Percentiles rank a stretch among this genome's conserved stretches.
phyloP scores from a whole-genome alignment of 305 asterid species.

The Fraxinus xanthoxyloides region DNA sequence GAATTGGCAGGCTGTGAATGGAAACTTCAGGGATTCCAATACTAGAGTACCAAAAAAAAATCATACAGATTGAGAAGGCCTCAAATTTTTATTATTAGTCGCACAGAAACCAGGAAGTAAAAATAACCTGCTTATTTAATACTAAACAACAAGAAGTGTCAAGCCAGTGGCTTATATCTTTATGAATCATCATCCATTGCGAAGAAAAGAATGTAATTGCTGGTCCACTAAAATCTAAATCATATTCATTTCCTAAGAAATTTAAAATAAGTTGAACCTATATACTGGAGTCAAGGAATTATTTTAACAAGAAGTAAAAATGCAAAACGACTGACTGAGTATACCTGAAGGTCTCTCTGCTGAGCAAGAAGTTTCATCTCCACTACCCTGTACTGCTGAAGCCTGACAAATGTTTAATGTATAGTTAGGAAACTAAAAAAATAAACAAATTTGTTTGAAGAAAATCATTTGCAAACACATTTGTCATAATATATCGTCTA shows the following conservation, averaged over 20 bases:
- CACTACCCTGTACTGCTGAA: slow-evolving; percentile 89
- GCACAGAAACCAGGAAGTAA: neutral
- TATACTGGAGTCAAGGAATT: neutral
- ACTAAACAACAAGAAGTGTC: neutral
- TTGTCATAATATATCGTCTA: neutral
- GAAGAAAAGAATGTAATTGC: neutral
- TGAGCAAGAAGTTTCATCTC: slow-evolving; percentile 96
- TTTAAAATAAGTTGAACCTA: neutral
- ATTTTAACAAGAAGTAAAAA: neutral
- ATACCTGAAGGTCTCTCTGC: slow-evolving; percentile 89
- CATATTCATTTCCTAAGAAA: neutral
- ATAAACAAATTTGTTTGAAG: neutral
- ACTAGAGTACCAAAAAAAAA: neutral
- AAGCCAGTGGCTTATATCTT: neutral
- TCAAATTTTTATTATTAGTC: neutral
- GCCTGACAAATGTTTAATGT: slow-evolving; percentile 38
- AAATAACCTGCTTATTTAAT: neutral
- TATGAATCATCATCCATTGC: neutral
- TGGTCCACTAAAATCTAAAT: neutral
- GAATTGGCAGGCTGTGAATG: neutral
- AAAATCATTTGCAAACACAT: neutral
- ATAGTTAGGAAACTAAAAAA: neutral
- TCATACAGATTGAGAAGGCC: neutral
- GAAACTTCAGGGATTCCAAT: neutral
- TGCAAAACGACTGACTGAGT: neutral